A percentile compares a stretch with the other conserved stretches of the same genome.
These are phyloP conservation scores for Syzygium malaccense DNA, from an alignment of 441 rosid species.

Conservation along the genomic window DNA sequence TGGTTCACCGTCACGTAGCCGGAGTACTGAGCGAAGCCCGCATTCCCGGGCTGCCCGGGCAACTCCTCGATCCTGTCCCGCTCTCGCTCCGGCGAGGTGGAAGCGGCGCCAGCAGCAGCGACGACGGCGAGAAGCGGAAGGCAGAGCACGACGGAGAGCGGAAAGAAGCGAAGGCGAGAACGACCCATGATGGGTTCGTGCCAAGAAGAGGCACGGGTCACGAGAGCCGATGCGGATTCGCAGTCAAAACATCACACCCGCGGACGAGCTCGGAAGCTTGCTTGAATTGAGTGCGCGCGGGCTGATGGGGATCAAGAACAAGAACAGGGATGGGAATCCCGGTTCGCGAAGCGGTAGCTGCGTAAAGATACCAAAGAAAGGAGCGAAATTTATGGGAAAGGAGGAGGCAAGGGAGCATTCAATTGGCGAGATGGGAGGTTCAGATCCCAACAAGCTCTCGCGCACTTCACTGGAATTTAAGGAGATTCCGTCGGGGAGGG, in stretches of 20 bases:
- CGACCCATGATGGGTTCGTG: background rate
- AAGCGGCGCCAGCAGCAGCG: slow-evolving; percentile 7
- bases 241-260: background rate
- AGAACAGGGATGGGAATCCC: background rate
- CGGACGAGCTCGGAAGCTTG: background rate
- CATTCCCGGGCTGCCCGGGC: slow-evolving; percentile 80
- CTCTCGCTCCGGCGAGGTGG: slow-evolving; percentile 33
- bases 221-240: background rate
- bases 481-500: background rate
- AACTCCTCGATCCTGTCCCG: slow-evolving; percentile 50
- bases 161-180: background rate
- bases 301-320: background rate
- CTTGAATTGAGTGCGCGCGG: background rate
- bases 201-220: background rate
- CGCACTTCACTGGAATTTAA: background rate
- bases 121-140: slow-evolving; percentile 21
- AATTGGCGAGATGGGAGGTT: background rate
- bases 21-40: slow-evolving; percentile 65
- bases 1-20: slow-evolving; percentile 83
- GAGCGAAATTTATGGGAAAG: background rate
- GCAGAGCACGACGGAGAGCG: background rate
- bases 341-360: background rate
- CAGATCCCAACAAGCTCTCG: background rate
- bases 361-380: background rate
- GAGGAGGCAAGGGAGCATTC: background rate